A percentile compares a stretch with the other conserved stretches of the same genome.
Conservation (phyloP, 2,329 filamentous ascomycete genomes). For the Aureobasidium sp. region DNA sequence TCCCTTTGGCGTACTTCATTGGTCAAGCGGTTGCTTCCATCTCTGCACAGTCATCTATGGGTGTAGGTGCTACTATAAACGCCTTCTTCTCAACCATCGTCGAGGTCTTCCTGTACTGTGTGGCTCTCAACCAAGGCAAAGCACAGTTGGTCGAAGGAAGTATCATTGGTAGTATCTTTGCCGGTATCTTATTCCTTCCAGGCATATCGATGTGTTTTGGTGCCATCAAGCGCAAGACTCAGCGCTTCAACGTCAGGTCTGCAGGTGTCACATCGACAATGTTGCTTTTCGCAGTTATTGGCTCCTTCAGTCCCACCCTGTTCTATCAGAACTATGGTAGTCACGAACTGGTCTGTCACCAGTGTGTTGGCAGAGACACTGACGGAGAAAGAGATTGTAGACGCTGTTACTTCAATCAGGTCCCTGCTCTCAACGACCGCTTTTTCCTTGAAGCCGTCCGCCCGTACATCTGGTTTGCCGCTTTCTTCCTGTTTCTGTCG, state of each 20-base stretch:
- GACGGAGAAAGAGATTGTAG: slow-evolving; percentile 74
- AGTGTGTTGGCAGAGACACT: slow-evolving; percentile 63
- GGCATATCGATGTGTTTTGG: slow-evolving; percentile 99
- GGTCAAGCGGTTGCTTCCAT: slow-evolving; percentile 99
- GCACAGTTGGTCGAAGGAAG: slow-evolving; percentile 94
- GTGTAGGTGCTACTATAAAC: slow-evolving; percentile 95
- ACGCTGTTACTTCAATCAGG: slow-evolving; percentile 94
- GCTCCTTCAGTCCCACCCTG: slow-evolving; percentile 93
- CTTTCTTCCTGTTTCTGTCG: slow-evolving; percentile 86
- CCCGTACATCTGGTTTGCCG: slow-evolving; percentile 93
- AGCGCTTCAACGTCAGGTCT: slow-evolving; percentile 97
- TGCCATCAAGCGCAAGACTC: slow-evolving; percentile 97
- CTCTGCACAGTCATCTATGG: slow-evolving; percentile 99
- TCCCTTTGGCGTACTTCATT: slow-evolving; percentile 98
- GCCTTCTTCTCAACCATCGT: slow-evolving; percentile 99
- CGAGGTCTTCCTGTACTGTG: slow-evolving; percentile 97
- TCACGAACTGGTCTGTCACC: slow-evolving; percentile 89
- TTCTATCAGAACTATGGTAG: slow-evolving; percentile 99
- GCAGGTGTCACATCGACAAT: slow-evolving; percentile 98
- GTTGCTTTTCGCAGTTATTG: slow-evolving; percentile 96
- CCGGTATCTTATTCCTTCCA: slow-evolving; percentile 93
- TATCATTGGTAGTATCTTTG: slow-evolving; percentile 98
- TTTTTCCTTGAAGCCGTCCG: slow-evolving; percentile 94
- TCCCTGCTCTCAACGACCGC: slow-evolving; percentile 82
- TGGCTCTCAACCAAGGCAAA: slow-evolving; percentile 93